Conservation (phyloP, 169 alveolate genomes). For the Perkinsus chesapeaki region DNA sequence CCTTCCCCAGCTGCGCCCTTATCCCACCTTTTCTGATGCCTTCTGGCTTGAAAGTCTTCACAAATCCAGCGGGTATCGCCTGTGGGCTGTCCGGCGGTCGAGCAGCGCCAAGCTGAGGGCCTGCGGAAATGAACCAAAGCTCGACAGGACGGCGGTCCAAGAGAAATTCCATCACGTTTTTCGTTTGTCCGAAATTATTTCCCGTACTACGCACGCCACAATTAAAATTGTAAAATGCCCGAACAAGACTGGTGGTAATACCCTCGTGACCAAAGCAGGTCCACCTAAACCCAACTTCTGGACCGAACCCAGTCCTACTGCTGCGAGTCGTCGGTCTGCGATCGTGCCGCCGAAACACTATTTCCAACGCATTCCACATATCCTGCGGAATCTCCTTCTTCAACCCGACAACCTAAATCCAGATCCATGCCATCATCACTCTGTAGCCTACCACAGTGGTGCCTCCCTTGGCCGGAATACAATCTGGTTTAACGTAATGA, state of each 20-base stretch:
- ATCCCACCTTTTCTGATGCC: background rate
- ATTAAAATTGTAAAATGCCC: no score
- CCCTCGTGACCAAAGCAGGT: no score
- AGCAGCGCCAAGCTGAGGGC: background rate
- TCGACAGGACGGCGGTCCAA: no score
- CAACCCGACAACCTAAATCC: background rate
- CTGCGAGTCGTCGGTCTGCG: background rate
- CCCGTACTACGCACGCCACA: no score
- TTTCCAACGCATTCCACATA: background rate
- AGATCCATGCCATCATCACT: background rate
- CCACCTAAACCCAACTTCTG: no score
- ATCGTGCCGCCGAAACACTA: background rate
- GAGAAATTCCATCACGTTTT: no score
- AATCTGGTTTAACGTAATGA: background rate
- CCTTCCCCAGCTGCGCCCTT: background rate
- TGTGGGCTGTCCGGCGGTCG: constrained; percentile 1
- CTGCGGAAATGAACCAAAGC: background rate
- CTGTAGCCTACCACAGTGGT: background rate
- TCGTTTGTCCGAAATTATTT: no score
- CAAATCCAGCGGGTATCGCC: background rate
- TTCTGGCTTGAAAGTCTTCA: background rate
- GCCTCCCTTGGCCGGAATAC: background rate
- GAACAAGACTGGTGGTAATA: no score
- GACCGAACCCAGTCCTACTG: no score
- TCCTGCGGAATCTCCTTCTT: background rate